A percentile compares a stretch with the other conserved stretches of the same genome.
Conservation (phyloP, 2,329 filamentous ascomycete species). For the Colletotrichum echinochloae region DNA sequence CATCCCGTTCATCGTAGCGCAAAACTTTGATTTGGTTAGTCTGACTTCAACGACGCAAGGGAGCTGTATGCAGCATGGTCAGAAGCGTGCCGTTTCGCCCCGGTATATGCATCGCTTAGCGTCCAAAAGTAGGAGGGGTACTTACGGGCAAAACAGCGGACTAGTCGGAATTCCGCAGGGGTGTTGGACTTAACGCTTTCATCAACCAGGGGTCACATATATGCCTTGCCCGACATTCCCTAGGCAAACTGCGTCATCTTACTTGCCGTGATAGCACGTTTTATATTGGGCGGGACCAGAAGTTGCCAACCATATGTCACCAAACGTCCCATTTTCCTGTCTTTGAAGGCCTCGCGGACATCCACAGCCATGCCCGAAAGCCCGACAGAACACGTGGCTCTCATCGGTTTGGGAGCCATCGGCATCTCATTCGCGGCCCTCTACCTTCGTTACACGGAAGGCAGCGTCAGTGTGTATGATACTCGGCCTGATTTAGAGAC, state of each 20-base stretch:
- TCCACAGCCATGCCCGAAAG: background rate
- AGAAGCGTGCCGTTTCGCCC: background rate
- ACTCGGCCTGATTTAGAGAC: constrained; percentile 58
- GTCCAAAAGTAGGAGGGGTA: background rate
- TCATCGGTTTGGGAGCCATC: constrained; percentile 59
- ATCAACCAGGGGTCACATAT: background rate
- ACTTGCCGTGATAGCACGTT: background rate
- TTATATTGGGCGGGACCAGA: background rate
- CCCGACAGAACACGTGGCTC: constrained; percentile 44
- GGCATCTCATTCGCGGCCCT: constrained; percentile 68
- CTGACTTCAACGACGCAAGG: too few relatives aligned
- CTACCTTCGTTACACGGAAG: constrained; percentile 58
- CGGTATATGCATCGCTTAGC: background rate
- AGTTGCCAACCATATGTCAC: background rate
- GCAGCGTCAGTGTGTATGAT: constrained; percentile 61
- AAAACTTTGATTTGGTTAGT: too few relatives aligned
- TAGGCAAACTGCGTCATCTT: too few relatives aligned
- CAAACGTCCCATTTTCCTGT: background rate
- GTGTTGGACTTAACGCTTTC: background rate
- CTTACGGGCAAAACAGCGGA: background rate
- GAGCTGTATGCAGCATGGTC: too few relatives aligned
- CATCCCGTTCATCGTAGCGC: too few relatives aligned
- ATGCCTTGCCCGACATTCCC: background rate
- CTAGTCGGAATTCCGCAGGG: background rate
- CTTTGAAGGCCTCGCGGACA: too few relatives aligned